Conservation (phyloP, 768 basidiomycete species). For the Sporobolomyces pararoseus region DNA sequence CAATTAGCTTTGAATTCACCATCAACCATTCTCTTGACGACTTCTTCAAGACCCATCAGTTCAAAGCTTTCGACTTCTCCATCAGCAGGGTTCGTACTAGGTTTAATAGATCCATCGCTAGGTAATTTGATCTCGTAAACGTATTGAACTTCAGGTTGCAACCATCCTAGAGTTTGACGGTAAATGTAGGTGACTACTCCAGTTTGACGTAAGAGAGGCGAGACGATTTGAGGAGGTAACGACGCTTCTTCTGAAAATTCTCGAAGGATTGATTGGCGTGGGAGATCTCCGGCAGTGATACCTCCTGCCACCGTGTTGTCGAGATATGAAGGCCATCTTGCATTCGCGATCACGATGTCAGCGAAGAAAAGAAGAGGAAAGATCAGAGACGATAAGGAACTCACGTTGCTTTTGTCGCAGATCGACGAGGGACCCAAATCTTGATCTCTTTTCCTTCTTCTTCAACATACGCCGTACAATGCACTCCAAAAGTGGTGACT, state of each 20-base stretch:
- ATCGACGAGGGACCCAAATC: conserved; percentile 84
- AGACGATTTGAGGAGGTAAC: conserved; percentile 63
- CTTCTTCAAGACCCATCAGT: conserved; percentile 64
- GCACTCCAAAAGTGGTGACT: conserved; percentile 83
- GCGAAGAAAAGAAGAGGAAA: neutral
- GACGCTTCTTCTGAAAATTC: conserved; percentile 93
- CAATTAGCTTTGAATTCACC: conserved; percentile 91
- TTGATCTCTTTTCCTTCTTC: conserved; percentile 61
- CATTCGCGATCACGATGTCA: neutral
- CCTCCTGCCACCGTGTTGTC: conserved; percentile 88
- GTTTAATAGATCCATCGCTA: conserved; percentile 10
- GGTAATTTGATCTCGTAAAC: conserved; percentile 78
- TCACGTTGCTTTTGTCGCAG: conserved; percentile 82
- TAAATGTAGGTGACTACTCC: conserved; percentile 81
- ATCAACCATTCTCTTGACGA: conserved; percentile 62
- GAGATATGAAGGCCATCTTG: conserved; percentile 74
- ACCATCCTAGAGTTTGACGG: conserved; percentile 60
- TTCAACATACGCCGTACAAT: conserved; percentile 59
- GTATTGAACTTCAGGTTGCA: conserved; percentile 69
- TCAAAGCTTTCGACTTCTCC: conserved; percentile 94
- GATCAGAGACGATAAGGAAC: conserved; percentile 45
- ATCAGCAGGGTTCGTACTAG: conserved; percentile 62
- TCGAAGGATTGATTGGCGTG: conserved; percentile 74
- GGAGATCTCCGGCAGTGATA: conserved; percentile 70
- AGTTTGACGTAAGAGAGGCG: conserved; percentile 58